Percentiles rank a stretch among this genome's conserved stretches.
These are phyloP conservation scores for Pythium aquatile DNA, from an alignment of 352 stramenopile genomes.

Conservation along the genomic window DNA sequence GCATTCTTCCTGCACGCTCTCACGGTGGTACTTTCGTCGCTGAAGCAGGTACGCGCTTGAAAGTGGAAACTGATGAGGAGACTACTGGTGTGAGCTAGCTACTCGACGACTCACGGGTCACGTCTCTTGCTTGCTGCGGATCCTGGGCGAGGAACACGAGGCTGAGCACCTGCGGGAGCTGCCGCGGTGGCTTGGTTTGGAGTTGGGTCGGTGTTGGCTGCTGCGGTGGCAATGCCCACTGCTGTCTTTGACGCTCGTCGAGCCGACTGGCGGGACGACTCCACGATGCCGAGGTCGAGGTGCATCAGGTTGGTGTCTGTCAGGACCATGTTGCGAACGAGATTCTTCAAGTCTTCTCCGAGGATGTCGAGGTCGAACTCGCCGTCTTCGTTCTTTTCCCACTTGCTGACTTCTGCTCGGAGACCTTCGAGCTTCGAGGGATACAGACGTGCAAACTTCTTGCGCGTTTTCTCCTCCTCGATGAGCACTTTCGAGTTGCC, in stretches of 20 bases:
- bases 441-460: conserved; percentile 69
- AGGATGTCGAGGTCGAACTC: conserved; percentile 75
- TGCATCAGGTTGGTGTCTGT: conserved; percentile 84
- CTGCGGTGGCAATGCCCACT: not conserved
- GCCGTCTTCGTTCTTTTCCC: conserved; percentile 65
- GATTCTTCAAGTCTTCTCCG: conserved; percentile 65
- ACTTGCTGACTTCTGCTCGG: conserved; percentile 70
- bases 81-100: too few species aligned
- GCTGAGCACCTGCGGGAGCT: conserved; percentile 11
- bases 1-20: not conserved
- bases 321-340: conserved; percentile 82
- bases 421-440: conserved; percentile 48
- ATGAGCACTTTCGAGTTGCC: conserved; percentile 69
- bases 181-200: not conserved
- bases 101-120: not conserved
- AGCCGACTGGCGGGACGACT: conserved; percentile 33
- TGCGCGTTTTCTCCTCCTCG: conserved; percentile 78
- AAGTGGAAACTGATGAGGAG: too few species aligned
- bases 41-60: too few species aligned
- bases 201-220: not conserved
- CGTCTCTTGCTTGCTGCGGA: conserved; percentile 24
- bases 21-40: not conserved
- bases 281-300: conserved; percentile 58
- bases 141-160: conserved; percentile 36
- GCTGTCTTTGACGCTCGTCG: conserved; percentile 29